Base-by-base conservation (phyloP, 331 rosid genomes). In the Acacia concinna region DNA sequence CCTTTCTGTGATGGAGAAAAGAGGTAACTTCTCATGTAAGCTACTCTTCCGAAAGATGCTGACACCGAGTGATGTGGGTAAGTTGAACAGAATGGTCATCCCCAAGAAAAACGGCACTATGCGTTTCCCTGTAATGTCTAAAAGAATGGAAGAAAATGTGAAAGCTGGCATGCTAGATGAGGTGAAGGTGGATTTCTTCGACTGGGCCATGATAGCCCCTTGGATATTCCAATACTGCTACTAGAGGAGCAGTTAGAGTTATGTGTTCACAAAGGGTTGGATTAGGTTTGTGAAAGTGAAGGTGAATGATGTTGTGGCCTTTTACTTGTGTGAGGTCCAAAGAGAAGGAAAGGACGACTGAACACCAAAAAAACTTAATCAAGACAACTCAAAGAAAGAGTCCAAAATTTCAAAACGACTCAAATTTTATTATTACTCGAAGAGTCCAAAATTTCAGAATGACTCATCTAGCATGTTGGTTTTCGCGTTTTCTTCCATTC, bases 41-140 rank as follows among this genome's bases (percentile, higher is more conserved):
- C 84, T 81, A 70, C 87, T 90, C 9, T 90, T 88, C 60, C 86
- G 82, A 56, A 88, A 88, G 86, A 85, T 83, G 43, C 49, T 90
- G 76, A 88, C 89, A n/a, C 92, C 92, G 11, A 90, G 92, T 27
- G 94, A 88, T 59, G 92, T 83, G 13, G 85, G 91, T 2, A 88
- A 82, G 84, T 86, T 88, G n/a, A 85, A 88, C 44, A 87, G 92
- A 37, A 84, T 86, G 40, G 89, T 90, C n/a, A 83, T 90, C 59
- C 92, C 87, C 0, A 90, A 86, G 74, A 88, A 83, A 75, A 1
- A 73, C n/a, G 77, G 47, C 46, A 3, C 31, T 2, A 3, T 2
- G 6, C 34, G 17, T 30, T 73, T 51, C 13, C 27, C 64, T 2
- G 47, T 32, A 1, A 11, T 32, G 4, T 32, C 77, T 6, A 17